Evolutionary conservation across 1,284 basidiomycete genomes (phyloP).

Genomic region (Apiotrichum domesticum): DNA sequence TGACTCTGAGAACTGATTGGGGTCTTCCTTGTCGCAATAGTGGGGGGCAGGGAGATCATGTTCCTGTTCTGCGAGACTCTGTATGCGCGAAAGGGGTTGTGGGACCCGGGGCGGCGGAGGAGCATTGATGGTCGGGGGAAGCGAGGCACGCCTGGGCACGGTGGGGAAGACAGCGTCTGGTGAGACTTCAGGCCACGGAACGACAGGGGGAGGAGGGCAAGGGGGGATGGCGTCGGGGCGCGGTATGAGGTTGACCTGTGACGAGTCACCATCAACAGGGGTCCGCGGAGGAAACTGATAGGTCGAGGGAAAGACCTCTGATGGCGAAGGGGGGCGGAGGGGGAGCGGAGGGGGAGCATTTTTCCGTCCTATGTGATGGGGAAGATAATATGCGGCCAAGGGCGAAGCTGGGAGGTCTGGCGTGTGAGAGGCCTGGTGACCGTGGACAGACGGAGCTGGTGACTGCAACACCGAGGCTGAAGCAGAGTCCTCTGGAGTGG

Average conservation of each 20-base stretch:
- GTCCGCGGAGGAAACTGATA: slow-evolving; percentile 30
- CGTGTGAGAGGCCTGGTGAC: background rate
- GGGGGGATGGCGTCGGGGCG: background rate
- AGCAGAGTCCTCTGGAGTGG: background rate
- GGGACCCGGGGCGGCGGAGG: slow-evolving; percentile 4
- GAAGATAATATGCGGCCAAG: slow-evolving; percentile 22
- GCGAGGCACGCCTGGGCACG: slow-evolving; percentile 23
- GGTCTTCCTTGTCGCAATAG: slow-evolving; percentile 1
- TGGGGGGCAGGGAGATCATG: slow-evolving; percentile 8
- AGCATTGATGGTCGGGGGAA: slow-evolving; percentile 19
- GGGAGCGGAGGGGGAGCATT: background rate
- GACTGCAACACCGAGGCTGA: background rate
- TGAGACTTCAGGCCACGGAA: background rate
- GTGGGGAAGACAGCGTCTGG: background rate
- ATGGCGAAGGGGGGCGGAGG: slow-evolving; percentile 1
- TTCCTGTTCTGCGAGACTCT: slow-evolving; percentile 39
- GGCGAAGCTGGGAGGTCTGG: slow-evolving; percentile 13
- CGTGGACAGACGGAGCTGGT: background rate
- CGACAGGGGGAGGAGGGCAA: background rate
- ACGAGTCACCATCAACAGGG: slow-evolving; percentile 8
- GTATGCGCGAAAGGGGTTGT: slow-evolving; percentile 31
- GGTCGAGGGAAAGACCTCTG: slow-evolving; percentile 23
- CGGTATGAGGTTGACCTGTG: slow-evolving; percentile 9
- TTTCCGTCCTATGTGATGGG: background rate
- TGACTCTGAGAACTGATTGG: background rate